Evolutionary conservation across 345 rosid genomes (phyloP).

Genomic region (Hibiscus syriacus): DNA sequence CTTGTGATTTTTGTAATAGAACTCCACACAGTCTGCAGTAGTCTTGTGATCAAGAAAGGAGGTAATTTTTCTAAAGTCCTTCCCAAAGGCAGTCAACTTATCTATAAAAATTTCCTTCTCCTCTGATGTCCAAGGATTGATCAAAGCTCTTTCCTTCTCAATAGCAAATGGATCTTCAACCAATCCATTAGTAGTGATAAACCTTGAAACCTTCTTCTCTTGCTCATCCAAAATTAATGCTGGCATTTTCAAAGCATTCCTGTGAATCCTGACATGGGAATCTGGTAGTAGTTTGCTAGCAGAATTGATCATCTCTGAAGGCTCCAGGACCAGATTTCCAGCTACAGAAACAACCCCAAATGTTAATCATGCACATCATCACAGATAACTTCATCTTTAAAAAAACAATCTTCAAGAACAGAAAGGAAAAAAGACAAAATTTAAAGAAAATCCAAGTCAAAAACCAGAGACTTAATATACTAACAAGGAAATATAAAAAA

Average conservation of each 20-base stretch:
- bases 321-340: conserved; percentile 48
- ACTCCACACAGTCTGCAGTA: too few relatives aligned
- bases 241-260: too few relatives aligned
- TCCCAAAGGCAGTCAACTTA: conserved; percentile 75
- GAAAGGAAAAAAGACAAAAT: too few relatives aligned
- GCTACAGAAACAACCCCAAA: conserved; percentile 27
- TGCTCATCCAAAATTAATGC: conserved; percentile 67
- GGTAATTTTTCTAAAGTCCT: conserved; percentile 78
- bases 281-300: conserved; percentile 53
- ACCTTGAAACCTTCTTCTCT: conserved; percentile 55
- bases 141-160: too few relatives aligned
- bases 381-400: neutral
- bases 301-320: conserved; percentile 42
- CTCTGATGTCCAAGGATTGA: too few relatives aligned
- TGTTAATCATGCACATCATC: neutral
- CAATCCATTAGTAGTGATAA: conserved; percentile 66
- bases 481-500: neutral
- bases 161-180: too few relatives aligned
- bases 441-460: neutral
- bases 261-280: conserved; percentile 36
- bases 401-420: neutral
- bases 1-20: too few relatives aligned
- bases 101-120: too few relatives aligned
- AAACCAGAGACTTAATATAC: neutral
- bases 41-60: too few relatives aligned